Percentiles rank a stretch among this genome's conserved stretches.
Evolutionary conservation across 441 rosid species (phyloP).

Genomic region (Breynia disticha): DNA sequence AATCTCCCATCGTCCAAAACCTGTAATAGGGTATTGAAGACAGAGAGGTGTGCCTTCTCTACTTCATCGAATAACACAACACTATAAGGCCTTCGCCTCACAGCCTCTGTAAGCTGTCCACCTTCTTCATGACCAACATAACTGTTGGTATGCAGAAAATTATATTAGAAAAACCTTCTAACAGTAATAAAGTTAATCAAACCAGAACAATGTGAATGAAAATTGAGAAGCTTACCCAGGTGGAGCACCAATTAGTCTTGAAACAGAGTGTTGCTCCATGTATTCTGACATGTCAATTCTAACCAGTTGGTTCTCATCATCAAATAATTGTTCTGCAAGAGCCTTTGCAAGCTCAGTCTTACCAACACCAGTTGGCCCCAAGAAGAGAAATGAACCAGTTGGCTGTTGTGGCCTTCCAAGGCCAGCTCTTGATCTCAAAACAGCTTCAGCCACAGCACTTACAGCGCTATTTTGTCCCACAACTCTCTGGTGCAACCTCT

Average conservation of each 20-base stretch:
- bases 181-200: background rate
- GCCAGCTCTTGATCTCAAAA: constrained; percentile 85
- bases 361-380: constrained; percentile 97
- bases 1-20: constrained; percentile 80
- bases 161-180: constrained; percentile 3
- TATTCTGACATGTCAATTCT: constrained; percentile 95
- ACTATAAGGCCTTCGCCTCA: constrained; percentile 73
- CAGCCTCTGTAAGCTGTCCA: constrained; percentile 86
- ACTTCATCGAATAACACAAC: constrained; percentile 84
- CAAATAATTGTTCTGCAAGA: constrained; percentile 88
- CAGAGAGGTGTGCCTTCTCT: constrained; percentile 81
- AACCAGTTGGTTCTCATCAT: constrained; percentile 64
- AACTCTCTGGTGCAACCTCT: constrained; percentile 70
- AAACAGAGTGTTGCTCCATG: constrained; percentile 88
- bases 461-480: constrained; percentile 91
- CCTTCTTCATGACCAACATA: constrained; percentile 96
- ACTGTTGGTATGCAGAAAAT: constrained; percentile 16
- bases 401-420: constrained; percentile 94
- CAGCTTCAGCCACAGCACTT: constrained; percentile 75
- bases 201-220: too few species aligned
- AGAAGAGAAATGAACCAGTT: constrained; percentile 81
- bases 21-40: constrained; percentile 72
- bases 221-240: constrained; percentile 50
- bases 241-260: constrained; percentile 88
- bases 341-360: constrained; percentile 96